These are phyloP conservation scores for Phlebiopsis gigantea DNA, from an alignment of 768 basidiomycete species.

Conservation along the genomic window DNA sequence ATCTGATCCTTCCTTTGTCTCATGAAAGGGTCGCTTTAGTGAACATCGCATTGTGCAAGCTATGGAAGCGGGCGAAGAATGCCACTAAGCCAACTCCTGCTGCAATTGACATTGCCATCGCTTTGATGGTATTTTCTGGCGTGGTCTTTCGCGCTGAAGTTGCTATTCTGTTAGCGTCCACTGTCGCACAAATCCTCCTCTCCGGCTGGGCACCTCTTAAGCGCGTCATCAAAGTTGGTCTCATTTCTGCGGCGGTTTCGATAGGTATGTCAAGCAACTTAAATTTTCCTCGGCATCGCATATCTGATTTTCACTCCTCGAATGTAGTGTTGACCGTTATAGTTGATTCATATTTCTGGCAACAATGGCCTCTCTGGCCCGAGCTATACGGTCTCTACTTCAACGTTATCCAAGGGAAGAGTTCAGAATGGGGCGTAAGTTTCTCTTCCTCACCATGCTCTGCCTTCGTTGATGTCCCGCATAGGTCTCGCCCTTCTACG, in stretches of 20 bases:
- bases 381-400: slow-evolving; percentile 76
- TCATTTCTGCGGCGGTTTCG: slow-evolving; percentile 43
- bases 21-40: slow-evolving; percentile 33
- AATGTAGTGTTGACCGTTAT: slow-evolving; percentile 48
- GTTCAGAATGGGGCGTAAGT: slow-evolving; percentile 88
- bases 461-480: background rate
- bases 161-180: slow-evolving; percentile 54
- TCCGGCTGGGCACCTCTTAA: slow-evolving; percentile 37
- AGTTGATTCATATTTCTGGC: slow-evolving; percentile 89
- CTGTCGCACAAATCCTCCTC: slow-evolving; percentile 51
- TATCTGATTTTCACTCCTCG: background rate
- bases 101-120: slow-evolving; percentile 40
- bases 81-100: slow-evolving; percentile 31
- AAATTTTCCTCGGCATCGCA: background rate
- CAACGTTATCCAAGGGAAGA: slow-evolving; percentile 85
- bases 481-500: slow-evolving; percentile 63
- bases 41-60: slow-evolving; percentile 46
- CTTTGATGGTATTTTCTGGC: slow-evolving; percentile 58
- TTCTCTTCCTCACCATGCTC: background rate
- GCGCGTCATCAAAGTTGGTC: slow-evolving; percentile 43
- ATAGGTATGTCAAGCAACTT: slow-evolving; percentile 35
- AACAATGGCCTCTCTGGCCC: slow-evolving; percentile 72
- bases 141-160: slow-evolving; percentile 82
- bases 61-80: slow-evolving; percentile 41
- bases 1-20: background rate